Evolutionary conservation across 306 rosid species (phyloP), one percentile per base, ranked within the genome.

Genomic region (Quercus mongolica): DNA sequence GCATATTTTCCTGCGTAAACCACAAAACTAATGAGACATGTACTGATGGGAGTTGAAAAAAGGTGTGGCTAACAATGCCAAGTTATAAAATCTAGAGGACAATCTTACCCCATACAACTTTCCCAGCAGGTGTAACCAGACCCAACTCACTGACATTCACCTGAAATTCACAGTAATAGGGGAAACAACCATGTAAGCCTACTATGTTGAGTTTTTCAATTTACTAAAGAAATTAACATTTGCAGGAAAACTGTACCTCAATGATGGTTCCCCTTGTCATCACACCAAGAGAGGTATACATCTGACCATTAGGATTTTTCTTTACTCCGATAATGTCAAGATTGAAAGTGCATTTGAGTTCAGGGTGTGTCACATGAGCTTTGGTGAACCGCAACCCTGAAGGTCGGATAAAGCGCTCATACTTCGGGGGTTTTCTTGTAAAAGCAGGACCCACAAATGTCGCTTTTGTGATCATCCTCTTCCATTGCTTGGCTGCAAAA

Each of bases 311-410:
- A 2, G 97, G 99, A 82, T 92, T 94, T 86, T 94, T 92, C 97
- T 94, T 92, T 75, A 92, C 99, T 18, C 91, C 95, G 11, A 92
- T 94, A 25, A 92, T 90, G 75, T 94, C 97, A 21, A 92, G 95
- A 83, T 91, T 92, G 87, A 94, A 94, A 41, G 97, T 94, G 85
- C 95, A 89, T 83, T 92, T 94, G 19, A 94, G 92, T 84, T 94
- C 98, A 44, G 97, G 98, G 78, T 94, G 97, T n/a, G 97, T 92
- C 75, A 94, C 97, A 35, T 94, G 97, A 72, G 97, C 94, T 88
- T 94, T 94, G 28, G 97, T 88, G 85, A 94, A 94, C 31, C 95
- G 90, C 80, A 94, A 76, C 4, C 99, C 99, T 6, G 90, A 67
- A 41, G 99, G 99, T 59, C 97, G 95, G 69, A 94, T 92, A 67